A percentile compares a stretch with the other conserved stretches of the same genome.
Conservation (phyloP, 805 yeast genomes). For the Sugiyamaella marilandica region DNA sequence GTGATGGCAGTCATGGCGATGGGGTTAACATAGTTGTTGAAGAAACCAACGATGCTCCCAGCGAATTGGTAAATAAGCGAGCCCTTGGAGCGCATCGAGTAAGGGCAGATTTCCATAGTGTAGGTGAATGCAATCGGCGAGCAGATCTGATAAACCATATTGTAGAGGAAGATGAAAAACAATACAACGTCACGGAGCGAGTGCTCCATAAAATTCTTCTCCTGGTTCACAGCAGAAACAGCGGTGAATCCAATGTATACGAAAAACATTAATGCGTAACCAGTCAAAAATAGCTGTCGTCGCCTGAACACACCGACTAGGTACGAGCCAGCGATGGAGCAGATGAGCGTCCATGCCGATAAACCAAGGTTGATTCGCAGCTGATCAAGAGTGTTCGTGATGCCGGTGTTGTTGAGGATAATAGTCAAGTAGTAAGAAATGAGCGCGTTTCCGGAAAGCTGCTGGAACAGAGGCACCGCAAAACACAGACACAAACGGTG, state of each 20-base stretch:
- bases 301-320: conserved; percentile 14
- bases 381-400: conserved; percentile 31
- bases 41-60: conserved; percentile 21
- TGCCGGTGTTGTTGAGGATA: conserved; percentile 51
- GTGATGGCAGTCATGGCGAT: conserved; percentile 39
- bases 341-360: conserved; percentile 3
- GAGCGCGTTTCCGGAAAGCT: conserved; percentile 17
- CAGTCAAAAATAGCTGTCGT: conserved; percentile 17
- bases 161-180: conserved; percentile 45
- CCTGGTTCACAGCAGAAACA: conserved; percentile 44
- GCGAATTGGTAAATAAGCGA: conserved; percentile 29
- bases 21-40: conserved; percentile 36
- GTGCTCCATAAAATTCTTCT: conserved; percentile 36
- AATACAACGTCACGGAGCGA: conserved; percentile 40
- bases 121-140: conserved; percentile 21
- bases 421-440: conserved; percentile 41
- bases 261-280: conserved; percentile 13
- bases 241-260: conserved; percentile 35
- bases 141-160: conserved; percentile 16
- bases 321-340: conserved; percentile 6
- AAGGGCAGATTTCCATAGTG: conserved; percentile 26
- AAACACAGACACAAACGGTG: conserved; percentile 9
- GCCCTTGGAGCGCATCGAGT: conserved; percentile 40
- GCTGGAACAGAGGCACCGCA: conserved; percentile 11
- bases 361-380: conserved; percentile 20